Conservation (phyloP, 2,329 filamentous ascomycete genomes). For the Hypoxylon sp. region DNA sequence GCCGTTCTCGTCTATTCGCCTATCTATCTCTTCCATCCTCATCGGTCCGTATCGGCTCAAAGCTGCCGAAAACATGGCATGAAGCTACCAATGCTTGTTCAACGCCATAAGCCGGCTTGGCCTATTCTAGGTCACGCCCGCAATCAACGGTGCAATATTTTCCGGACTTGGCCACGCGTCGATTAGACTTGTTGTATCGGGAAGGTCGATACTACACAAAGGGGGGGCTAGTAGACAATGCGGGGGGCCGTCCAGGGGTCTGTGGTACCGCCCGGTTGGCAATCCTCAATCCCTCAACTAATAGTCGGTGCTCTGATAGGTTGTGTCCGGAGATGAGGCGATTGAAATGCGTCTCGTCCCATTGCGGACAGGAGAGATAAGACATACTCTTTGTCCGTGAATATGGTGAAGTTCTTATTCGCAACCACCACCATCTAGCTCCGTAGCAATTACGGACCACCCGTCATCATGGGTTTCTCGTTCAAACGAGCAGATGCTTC, state of each 20-base stretch:
- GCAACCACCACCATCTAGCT: conserved; percentile 19
- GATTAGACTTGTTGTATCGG: conserved; percentile 29
- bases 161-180: conserved; percentile 25
- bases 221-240: conserved; percentile 14
- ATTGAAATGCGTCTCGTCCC: conserved; percentile 13
- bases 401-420: conserved; percentile 8
- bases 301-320: conserved; percentile 29
- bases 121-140: conserved; percentile 11
- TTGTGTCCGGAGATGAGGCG: conserved; percentile 19
- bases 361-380: conserved; percentile 33
- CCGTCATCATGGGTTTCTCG: conserved; percentile 35
- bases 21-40: conserved; percentile 10
- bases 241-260: conserved; percentile 23
- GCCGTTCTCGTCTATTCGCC: background rate
- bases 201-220: conserved; percentile 38
- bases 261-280: conserved; percentile 26
- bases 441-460: conserved; percentile 16
- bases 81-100: conserved; percentile 30
- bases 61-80: conserved; percentile 17
- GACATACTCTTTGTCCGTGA: conserved; percentile 22
- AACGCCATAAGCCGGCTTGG: conserved; percentile 26
- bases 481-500: conserved; percentile 29
- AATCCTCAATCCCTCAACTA: conserved; percentile 21
- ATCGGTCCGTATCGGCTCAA: conserved; percentile 20
- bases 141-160: conserved; percentile 17